Base-by-base conservation (phyloP, 805 yeast genomes). In the Candida orba region DNA sequence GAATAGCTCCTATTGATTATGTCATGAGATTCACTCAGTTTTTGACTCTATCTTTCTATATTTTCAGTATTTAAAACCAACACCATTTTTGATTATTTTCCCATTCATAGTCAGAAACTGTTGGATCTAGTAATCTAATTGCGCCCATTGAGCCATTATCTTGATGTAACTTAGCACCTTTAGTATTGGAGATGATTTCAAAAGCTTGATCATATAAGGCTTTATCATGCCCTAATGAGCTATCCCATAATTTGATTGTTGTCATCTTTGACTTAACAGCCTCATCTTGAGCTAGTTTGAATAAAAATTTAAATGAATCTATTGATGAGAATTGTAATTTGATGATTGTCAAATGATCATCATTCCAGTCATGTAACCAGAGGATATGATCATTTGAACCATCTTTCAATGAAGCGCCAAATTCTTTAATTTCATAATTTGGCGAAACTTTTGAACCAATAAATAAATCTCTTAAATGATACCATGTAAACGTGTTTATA, bases 281-380 rank as follows among this genome's bases (percentile, higher is more conserved):
- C 41, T 73, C 75, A 25, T 52, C 46, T 20, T 63, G 50, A 2
- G 71, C 64, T n/a, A 62, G 51, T 2, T 52, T 52, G 3, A 66
- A 29, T 23, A 72, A 52, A 23, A 56, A 46, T 8, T 54, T 50
- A 25, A 66, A 49, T 7, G 54, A 51, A 2, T 52, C 50, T 4
- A 60, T 32, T 1, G 47, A 39, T 1, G 52, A 44, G 8, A 48
- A 45, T n/a, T 44, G 36, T 4, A 57, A 4, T 13, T 44, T 38
- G 8, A 51, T 14, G 7, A 70, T 51, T 2, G 60, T 49, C 30
- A 69, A 46, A 8, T 51, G 36, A 29, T 57, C 50, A 13, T 48
- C 62, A 37, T 58, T 59, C 69, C 72, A 69, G 36, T 70, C 69
- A 42, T 69, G 73, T 37, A 60, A 64, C 78, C 78, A 76, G 14